Base-by-base conservation (phyloP, 192 early-diverging fungal species). In the Chytriomyces hyalinus region DNA sequence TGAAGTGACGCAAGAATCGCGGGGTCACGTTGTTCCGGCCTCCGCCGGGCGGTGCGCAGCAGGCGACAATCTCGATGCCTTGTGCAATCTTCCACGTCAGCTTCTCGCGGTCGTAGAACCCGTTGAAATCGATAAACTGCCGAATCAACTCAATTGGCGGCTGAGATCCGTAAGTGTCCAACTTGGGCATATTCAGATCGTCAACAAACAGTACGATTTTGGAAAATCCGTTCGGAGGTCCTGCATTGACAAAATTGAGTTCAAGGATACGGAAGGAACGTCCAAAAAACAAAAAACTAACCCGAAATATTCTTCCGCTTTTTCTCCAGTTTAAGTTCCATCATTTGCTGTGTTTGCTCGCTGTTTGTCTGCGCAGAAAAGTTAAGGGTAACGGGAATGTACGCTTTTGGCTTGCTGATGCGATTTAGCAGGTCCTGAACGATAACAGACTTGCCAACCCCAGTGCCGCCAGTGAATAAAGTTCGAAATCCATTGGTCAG, bases 351-450 rank as follows among this genome's bases (percentile, higher is more conserved):
- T 7, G 89, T 90, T 76, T 87, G 86, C 0, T 80, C 70, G 60
- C 89, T 90, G 74, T 75, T 88, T 4, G 89, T 90, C 76, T 90
- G 89, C 6, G 87, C 89, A 9, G 87, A 88, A 65, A 90, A 90
- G 77, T 88, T 90, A 57, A 90, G 80, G 10, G 73, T 65, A 28
- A 90, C 80, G 4, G 82, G 83, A 43, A 87, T 68, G 73, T 76
- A 87, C 26, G 78, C 78, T 26, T 85, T 82, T 50, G 62, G 22
- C 63, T 87, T 88, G 48, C 83, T 75, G 11, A 80, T 79, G 6
- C 83, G 73, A 73, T 85, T 85, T 0, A 88, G 71, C 48, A 90
- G 78, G 65, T 87, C 85, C 74, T 90, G 89, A 20, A 87, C 84
- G 47, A 88, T 87, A 13, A 90, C 82, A 44, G 86, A 87, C 65